Evolutionary conservation across 352 stramenopile species (phyloP).

Genomic region (Pythium myriotylum): DNA sequence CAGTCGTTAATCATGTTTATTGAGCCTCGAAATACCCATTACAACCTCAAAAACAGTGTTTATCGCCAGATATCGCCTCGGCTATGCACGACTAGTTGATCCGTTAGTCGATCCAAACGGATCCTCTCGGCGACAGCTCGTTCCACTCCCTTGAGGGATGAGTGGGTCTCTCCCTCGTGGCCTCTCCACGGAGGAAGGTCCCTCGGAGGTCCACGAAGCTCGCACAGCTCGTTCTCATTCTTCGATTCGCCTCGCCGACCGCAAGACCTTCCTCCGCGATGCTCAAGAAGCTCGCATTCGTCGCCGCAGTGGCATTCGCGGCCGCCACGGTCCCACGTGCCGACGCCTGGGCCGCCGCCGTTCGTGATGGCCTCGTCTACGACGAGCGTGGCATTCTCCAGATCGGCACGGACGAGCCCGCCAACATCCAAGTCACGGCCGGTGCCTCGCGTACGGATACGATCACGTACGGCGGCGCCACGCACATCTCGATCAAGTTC

Average conservation of each 20-base stretch:
- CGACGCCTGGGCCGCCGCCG: constrained; percentile 4
- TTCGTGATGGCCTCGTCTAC: constrained; percentile 1
- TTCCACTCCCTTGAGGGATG: no score
- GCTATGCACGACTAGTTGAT: no score
- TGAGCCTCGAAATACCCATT: no score
- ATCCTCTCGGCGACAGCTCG: no score
- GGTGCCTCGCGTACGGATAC: constrained; percentile 11
- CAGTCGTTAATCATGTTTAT: background rate
- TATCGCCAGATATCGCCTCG: no score
- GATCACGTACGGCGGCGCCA: constrained; percentile 43
- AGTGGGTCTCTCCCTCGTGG: background rate
- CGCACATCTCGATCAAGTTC: constrained; percentile 63
- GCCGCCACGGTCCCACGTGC: background rate
- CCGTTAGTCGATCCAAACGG: no score
- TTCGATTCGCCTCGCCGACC: constrained; percentile 9
- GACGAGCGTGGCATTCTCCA: constrained; percentile 18
- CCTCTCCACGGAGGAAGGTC: background rate
- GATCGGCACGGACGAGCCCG: constrained; percentile 17
- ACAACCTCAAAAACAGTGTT: background rate
- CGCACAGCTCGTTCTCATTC: background rate
- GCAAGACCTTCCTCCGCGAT: constrained; percentile 1
- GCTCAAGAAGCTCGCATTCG: constrained; percentile 18
- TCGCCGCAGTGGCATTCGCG: constrained; percentile 4
- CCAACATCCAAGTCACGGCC: constrained; percentile 9
- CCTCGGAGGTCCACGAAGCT: no score